These are phyloP conservation scores for Alternaria hordeiaustralica DNA, from an alignment of 2,329 filamentous ascomycete genomes.

Conservation along the genomic window DNA sequence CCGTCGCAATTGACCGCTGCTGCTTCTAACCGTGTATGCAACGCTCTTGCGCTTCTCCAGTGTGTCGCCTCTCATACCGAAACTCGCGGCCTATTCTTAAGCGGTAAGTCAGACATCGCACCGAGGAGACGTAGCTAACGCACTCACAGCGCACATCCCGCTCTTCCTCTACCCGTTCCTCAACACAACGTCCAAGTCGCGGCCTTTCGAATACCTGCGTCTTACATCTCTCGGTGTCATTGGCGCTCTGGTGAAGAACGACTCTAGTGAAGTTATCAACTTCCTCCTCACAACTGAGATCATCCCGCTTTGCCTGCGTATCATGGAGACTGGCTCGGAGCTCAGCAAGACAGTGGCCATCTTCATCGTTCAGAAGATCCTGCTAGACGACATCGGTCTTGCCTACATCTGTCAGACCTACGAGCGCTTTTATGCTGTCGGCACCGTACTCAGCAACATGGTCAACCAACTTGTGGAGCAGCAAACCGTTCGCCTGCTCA, in stretches of 20 bases:
- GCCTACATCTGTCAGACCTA: constrained; percentile 99
- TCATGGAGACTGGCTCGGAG: constrained; percentile 99
- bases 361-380: constrained; percentile 99
- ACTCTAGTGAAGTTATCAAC: constrained; percentile 98
- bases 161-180: constrained; percentile 98
- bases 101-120: constrained; percentile 63
- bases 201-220: constrained; percentile 95
- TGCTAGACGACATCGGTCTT: constrained; percentile 93
- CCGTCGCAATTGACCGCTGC: constrained; percentile 96
- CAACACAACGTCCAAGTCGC: constrained; percentile 97
- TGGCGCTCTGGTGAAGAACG: constrained; percentile 96
- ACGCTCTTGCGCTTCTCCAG: constrained; percentile 91
- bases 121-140: constrained; percentile 18
- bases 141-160: constrained; percentile 81
- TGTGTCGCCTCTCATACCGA: constrained; percentile 98
- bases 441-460: constrained; percentile 98
- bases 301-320: constrained; percentile 93
- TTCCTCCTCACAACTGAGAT: constrained; percentile 98
- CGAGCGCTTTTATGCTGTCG: constrained; percentile 96
- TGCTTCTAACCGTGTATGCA: constrained; percentile 97
- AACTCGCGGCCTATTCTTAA: constrained; percentile 89
- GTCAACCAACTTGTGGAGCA: constrained; percentile 96
- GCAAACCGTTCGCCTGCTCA: constrained; percentile 92
- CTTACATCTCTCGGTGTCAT: constrained; percentile 96
- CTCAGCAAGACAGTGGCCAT: constrained; percentile 99